Evolutionary conservation across 2,329 filamentous ascomycete genomes (phyloP).

Genomic region (Chlorencoelia australis): DNA sequence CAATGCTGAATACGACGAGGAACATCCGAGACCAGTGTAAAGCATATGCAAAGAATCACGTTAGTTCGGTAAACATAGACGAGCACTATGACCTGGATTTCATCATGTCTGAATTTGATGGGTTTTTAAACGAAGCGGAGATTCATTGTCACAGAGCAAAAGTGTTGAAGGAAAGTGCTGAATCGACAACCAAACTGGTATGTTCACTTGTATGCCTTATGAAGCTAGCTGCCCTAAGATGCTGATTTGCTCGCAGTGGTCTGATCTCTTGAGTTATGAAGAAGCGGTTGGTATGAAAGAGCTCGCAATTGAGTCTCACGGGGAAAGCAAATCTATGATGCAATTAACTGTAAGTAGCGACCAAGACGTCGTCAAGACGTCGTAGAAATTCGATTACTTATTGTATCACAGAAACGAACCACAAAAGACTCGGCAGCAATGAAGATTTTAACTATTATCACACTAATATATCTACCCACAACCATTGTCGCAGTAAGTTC

Average conservation of each 20-base stretch:
- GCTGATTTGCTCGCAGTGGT: conserved; percentile 8
- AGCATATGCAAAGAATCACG: background rate
- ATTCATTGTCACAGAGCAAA: conserved; percentile 9
- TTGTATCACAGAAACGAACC: conserved; percentile 10
- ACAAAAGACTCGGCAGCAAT: conserved; percentile 19
- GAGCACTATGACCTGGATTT: conserved; percentile 1
- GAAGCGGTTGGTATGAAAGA: conserved; percentile 12
- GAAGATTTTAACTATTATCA: conserved; percentile 21
- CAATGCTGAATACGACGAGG: conserved; percentile 8
- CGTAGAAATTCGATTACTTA: background rate
- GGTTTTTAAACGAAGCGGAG: conserved; percentile 10
- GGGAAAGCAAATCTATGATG: conserved; percentile 13
- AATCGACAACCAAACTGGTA: conserved; percentile 14
- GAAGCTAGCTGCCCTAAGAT: too few relatives aligned
- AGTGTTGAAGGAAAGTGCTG: conserved; percentile 8
- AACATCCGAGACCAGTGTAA: conserved; percentile 5
- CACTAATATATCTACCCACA: conserved; percentile 16
- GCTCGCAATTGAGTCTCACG: conserved; percentile 9
- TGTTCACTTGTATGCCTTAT: too few relatives aligned
- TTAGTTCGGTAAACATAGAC: background rate
- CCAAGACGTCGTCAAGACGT: background rate
- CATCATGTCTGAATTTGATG: conserved; percentile 12
- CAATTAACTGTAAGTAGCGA: conserved; percentile 9
- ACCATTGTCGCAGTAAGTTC: conserved; percentile 17
- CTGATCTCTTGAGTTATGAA: conserved; percentile 14